phyloP scores from a whole-genome alignment of 2,329 filamentous ascomycete genomes.

The Phialophora macrospora region DNA sequence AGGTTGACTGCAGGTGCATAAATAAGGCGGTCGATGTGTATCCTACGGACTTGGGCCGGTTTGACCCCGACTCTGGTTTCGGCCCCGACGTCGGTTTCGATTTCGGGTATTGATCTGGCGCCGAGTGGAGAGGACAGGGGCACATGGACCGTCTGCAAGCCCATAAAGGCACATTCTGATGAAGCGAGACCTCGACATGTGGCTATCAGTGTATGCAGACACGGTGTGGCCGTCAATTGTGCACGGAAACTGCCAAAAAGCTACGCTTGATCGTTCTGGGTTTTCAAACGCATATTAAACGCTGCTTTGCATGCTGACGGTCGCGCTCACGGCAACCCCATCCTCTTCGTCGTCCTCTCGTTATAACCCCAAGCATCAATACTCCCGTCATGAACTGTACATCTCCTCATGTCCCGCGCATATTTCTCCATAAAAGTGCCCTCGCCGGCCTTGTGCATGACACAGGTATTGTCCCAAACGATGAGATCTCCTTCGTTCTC shows the following conservation, averaged over 20 bases:
- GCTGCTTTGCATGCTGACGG: background rate
- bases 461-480: slow-evolving; percentile 64
- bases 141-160: background rate
- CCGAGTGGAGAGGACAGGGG: slow-evolving; percentile 11
- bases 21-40: background rate
- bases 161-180: background rate
- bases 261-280: background rate
- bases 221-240: background rate
- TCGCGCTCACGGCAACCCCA: slow-evolving; percentile 40
- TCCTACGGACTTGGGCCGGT: slow-evolving; percentile 18
- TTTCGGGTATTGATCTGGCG: slow-evolving; percentile 23
- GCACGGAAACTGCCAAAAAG: background rate
- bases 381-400: slow-evolving; percentile 60
- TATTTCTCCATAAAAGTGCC: slow-evolving; percentile 57
- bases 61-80: background rate
- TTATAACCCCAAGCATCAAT: slow-evolving; percentile 53
- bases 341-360: slow-evolving; percentile 41
- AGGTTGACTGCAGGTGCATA: background rate
- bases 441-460: slow-evolving; percentile 59
- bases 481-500: slow-evolving; percentile 57
- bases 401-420: slow-evolving; percentile 60
- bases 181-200: background rate
- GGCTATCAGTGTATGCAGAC: background rate
- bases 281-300: background rate
- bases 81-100: background rate